Base-by-base conservation (phyloP, 768 basidiomycete genomes). In the Pholiota conissans region DNA sequence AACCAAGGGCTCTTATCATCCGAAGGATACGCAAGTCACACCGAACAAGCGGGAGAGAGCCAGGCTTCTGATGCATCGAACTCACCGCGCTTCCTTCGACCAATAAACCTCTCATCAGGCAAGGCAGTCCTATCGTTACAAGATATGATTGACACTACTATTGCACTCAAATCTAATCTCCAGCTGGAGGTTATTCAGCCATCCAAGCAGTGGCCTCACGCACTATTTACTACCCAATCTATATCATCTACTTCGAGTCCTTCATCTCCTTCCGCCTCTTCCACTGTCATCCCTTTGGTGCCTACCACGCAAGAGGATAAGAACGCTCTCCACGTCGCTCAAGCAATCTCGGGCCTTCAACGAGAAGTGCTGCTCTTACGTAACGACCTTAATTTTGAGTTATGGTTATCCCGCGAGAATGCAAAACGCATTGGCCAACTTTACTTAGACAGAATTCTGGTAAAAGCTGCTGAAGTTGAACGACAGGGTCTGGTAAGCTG, bases 371-470 rank as follows among this genome's bases (percentile, higher is more conserved):
- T 93, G 2, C 70, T 93, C 27, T 75, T 94, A 27, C 79, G 88
- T 49, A 91, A 86, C 66, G 91, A 94, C 61, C 82, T 94, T 39
- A 91, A 92, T 67, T 91, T 93, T 59, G 90, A 94, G 73, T 76
- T 87, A 24, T 95, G 91, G 90, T 74, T 90, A 39, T 86, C 90
- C 56, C 79, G 90, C 61, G 87, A 93, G 71, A 91, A 92, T 57
- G 81, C 89, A 51, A 84, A 85, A 67, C 90, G 93, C 65, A 89
- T 95, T 49, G 90, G 87, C n/a, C 80, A 87, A 37, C 73, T 94
- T 40, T 88, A 91, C 64, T 82, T 87, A 61, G 87, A 91, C 61
- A 85, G 84, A 29, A 83, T 90, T 22, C 70, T 89, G 34, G 84
- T 87, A 57, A 84, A 83, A 65, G 86, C 83, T 46, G 90, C 89